phyloP scores from a whole-genome alignment of 2,329 filamentous ascomycete genomes.

The Sporothrix variecibatus region DNA sequence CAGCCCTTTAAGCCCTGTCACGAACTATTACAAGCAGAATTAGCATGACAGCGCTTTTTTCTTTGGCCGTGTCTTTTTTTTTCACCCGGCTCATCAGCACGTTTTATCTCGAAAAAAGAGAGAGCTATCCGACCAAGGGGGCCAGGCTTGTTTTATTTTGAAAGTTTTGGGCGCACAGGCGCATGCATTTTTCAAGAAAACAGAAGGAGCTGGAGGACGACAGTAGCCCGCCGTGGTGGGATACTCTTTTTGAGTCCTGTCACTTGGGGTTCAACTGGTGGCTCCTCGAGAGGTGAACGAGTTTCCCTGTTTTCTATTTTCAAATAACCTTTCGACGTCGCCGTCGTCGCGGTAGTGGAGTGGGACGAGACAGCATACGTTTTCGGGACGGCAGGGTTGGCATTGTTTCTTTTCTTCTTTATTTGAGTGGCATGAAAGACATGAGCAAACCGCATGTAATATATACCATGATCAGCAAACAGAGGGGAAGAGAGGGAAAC shows the following conservation, averaged over 20 bases:
- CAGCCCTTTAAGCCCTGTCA: conserved; percentile 3
- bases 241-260: neutral
- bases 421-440: too few relatives aligned
- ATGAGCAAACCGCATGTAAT: neutral
- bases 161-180: neutral
- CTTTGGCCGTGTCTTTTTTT: neutral
- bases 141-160: neutral
- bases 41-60: neutral
- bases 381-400: neutral
- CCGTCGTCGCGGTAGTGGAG: neutral
- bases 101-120: neutral
- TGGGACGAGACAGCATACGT: neutral
- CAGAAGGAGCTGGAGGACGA: neutral
- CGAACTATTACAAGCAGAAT: neutral
- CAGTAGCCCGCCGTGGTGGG: neutral
- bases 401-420: neutral
- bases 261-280: neutral
- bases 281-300: neutral
- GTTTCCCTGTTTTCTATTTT: neutral
- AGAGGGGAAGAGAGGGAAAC: neutral
- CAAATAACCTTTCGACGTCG: neutral
- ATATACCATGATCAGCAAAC: neutral
- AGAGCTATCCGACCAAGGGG: neutral
- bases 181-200: neutral
- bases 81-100: neutral